Evolutionary conservation across 2,329 filamentous ascomycete species (phyloP), one percentile per base, ranked within the genome.

Genomic region (Elsinoe batatas): DNA sequence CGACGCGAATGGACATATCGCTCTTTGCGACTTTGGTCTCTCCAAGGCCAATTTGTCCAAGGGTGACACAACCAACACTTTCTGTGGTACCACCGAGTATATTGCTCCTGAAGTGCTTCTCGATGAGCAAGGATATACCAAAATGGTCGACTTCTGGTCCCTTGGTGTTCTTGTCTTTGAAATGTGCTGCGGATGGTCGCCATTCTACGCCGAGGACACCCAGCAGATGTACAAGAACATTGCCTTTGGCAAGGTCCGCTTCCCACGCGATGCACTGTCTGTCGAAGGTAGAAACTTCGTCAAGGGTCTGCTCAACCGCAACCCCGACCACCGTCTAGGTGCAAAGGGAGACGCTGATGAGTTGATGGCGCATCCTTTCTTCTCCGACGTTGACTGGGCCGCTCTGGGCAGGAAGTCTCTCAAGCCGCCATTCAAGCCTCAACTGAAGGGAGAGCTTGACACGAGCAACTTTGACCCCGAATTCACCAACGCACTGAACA

Each of bases 171-270:
- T 98, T 55, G 93, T 98, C 1, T 98, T 98, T 65, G 93, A 98
- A 71, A 98, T 98, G 93, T 98, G 93, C 75, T 98, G 93, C 65
- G 93, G 93, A 33, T 98, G 93, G 93, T 96, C 90, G 65, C 93
- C 93, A 0, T 98, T 98, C 73, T 98, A 97, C 64, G 93, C 93
- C 56, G 93, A 98, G 67, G 93, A 98, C 67, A 98, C 93, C 0
- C 93, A 98, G 72, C 93, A 98, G 71, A 98, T 98, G 93, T 98
- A 98, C 77, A 98, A 98, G 78, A 98, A 98, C 74, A 98, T 98
- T 68, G 93, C 93, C 0, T 98, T 98, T 67, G 93, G 93, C 68
- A 98, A 98, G 69, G 93, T 98, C 57, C 81, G 93, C 59, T 98
- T 98, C 70, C 93, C 93, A 6, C 82, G 91, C 61, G 93, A 98